Evolutionary conservation across 2,329 filamentous ascomycete genomes (phyloP).

Genomic region (Elsinoe australis): DNA sequence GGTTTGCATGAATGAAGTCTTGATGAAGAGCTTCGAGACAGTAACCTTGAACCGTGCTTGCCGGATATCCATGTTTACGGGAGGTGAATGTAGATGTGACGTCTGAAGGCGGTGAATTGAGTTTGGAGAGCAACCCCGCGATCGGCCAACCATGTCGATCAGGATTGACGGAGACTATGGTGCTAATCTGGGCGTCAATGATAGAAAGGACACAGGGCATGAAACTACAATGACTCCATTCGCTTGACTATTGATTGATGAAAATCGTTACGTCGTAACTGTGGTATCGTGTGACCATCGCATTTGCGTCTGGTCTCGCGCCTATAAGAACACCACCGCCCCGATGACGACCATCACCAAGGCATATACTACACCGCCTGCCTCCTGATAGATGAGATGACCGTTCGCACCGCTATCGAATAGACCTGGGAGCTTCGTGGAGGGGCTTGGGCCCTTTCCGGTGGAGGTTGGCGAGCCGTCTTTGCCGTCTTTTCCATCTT

Average conservation of each 20-base stretch:
- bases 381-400: conserved; percentile 5
- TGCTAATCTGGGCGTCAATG: too few relatives aligned
- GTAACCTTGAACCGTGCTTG: too few relatives aligned
- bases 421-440: not conserved
- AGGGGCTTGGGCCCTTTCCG: conserved; percentile 2
- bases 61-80: too few relatives aligned
- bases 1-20: too few relatives aligned
- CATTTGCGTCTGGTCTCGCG: not conserved
- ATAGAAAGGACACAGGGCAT: not conserved
- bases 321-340: conserved; percentile 11
- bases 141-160: too few relatives aligned
- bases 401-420: conserved; percentile 14
- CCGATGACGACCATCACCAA: conserved; percentile 11
- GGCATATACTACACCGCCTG: conserved; percentile 1
- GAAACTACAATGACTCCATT: too few relatives aligned
- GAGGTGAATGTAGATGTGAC: too few relatives aligned
- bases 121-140: too few relatives aligned
- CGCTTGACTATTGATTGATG: not conserved
- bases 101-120: too few relatives aligned
- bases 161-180: too few relatives aligned
- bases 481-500: too few relatives aligned
- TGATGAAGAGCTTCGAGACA: too few relatives aligned
- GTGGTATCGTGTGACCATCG: not conserved
- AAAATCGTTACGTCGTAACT: conserved; percentile 2
- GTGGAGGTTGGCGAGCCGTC: conserved; percentile 2